phyloP scores from a whole-genome alignment of 345 rosid genomes.

The Linum trigynum region DNA sequence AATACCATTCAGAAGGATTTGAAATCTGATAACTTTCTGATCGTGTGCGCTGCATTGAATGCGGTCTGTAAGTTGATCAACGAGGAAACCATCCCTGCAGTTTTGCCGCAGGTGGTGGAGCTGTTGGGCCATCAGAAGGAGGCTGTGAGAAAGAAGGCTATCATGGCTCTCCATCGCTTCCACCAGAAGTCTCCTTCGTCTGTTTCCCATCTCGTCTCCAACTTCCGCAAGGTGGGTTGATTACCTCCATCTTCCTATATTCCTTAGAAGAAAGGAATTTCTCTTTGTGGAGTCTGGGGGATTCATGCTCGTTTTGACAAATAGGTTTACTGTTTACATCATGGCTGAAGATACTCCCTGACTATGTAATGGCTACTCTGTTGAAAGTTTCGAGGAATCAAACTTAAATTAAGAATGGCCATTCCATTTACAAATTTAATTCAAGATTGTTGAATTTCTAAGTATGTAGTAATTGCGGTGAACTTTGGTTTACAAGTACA shows the following conservation, averaged over 20 bases:
- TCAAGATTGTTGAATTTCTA: too few species aligned
- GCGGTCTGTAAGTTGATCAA: slow-evolving; percentile 88
- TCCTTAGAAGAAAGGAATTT: background rate
- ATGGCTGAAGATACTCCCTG: background rate
- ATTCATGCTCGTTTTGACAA: background rate
- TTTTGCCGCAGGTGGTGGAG: slow-evolving; percentile 84
- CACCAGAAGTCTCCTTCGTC: slow-evolving; percentile 85
- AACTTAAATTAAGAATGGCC: background rate
- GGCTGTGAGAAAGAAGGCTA: slow-evolving; percentile 90
- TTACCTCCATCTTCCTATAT: background rate
- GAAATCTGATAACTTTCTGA: slow-evolving; percentile 75
- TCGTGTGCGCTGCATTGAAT: slow-evolving; percentile 85
- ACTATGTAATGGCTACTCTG: background rate
- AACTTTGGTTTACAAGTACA: too few species aligned
- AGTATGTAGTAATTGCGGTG: background rate
- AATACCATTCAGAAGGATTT: slow-evolving; percentile 97
- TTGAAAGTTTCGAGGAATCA: background rate
- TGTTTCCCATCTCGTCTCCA: slow-evolving; percentile 73
- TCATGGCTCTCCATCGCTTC: slow-evolving; percentile 96
- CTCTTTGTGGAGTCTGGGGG: background rate
- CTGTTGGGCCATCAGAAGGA: slow-evolving; percentile 74
- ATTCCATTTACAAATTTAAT: background rate
- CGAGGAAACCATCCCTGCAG: slow-evolving; percentile 98
- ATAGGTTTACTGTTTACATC: background rate
- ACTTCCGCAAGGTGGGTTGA: slow-evolving; percentile 63